Conservation (phyloP, 495 filamentous ascomycete species). For the Physcia stellaris region DNA sequence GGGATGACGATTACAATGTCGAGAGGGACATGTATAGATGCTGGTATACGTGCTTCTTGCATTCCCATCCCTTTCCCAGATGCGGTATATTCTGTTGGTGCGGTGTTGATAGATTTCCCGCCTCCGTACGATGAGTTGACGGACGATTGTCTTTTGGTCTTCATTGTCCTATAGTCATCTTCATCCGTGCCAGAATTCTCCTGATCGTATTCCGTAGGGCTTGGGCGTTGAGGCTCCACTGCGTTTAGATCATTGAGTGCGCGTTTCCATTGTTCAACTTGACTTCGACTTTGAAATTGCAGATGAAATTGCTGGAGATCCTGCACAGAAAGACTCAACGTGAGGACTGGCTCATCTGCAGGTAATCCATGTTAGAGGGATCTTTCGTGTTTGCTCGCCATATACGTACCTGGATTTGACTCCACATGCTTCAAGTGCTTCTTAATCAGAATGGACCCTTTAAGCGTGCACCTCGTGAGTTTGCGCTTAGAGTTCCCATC, state of each 20-base stretch:
- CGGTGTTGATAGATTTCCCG: conserved; percentile 58
- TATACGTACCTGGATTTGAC: conserved; percentile 34
- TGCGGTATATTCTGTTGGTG: conserved; percentile 68
- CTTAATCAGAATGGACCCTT: conserved; percentile 97
- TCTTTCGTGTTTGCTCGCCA: conserved; percentile 9
- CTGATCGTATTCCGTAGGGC: conserved; percentile 59
- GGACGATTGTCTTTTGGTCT: conserved; percentile 73
- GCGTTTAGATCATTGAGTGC: conserved; percentile 74
- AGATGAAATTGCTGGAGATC: conserved; percentile 97
- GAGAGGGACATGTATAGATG: conserved; percentile 75
- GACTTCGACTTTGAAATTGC: conserved; percentile 70
- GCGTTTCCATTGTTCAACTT: conserved; percentile 85
- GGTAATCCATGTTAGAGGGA: conserved; percentile 1
- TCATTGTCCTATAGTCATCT: conserved; percentile 67
- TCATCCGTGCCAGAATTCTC: conserved; percentile 79
- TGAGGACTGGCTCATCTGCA: conserved; percentile 70
- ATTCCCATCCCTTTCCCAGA: conserved; percentile 26
- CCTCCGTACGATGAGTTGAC: conserved; percentile 77
- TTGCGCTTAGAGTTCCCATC: conserved; percentile 45
- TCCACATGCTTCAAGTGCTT: conserved; percentile 94
- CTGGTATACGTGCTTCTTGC: conserved; percentile 35
- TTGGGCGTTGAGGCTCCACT: conserved; percentile 42
- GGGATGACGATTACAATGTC: conserved; percentile 96
- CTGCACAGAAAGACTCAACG: conserved; percentile 78
- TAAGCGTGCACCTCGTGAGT: conserved; percentile 68